Base-by-base conservation (phyloP, 805 yeast species). In the Trichomonascus vanleenenianus region DNA sequence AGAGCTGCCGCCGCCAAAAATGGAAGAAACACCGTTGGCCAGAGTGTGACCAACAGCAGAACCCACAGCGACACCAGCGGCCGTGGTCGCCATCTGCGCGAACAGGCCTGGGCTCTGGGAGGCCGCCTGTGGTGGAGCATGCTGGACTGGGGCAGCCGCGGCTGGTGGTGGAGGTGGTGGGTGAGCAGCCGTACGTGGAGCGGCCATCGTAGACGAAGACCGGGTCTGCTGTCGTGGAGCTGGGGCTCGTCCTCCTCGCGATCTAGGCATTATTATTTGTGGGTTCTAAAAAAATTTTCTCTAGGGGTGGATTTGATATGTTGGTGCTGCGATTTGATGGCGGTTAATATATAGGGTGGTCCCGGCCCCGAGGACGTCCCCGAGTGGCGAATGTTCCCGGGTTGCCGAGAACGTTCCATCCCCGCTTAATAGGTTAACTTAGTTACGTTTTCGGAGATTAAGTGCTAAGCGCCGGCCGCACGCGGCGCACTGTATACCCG, bases 41-140 rank as follows among this genome's bases (percentile, higher is more conserved):
- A 91, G 56, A 35, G 97, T 87, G 75, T 93, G 98, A 51, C 98
- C 98, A 45, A 91, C 81, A 50, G 97, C 83, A 43, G 96, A 86
- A 59, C 98, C 98, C 47, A 93, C 97, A 45, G 97, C 98, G 39
- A 93, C 98, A 81, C 98, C 98, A 42, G 97, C 98, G 46, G 98
- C 98, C 41, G 98, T 93, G 40, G 95, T 75, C 34, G 97, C 97
- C 98, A 93, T 93, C 71, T 93, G 95, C 49, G 91, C 85, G 60
- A 91, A 89, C 63, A 91, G 59, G 59, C 97, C 97, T 40, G 97
- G 97, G 58, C 62, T 65, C 50, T 58, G 65, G 41, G 54, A 63
- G 46, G 58, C 66, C 36, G 61, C 76, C 19, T 72, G 68, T 52
- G 72, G 75, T 22, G 27, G 27, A 22, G 27, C 27, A 50, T 73